Conservation (phyloP, 176 grass and related monocot genomes). For the Zoysia pacifica region DNA sequence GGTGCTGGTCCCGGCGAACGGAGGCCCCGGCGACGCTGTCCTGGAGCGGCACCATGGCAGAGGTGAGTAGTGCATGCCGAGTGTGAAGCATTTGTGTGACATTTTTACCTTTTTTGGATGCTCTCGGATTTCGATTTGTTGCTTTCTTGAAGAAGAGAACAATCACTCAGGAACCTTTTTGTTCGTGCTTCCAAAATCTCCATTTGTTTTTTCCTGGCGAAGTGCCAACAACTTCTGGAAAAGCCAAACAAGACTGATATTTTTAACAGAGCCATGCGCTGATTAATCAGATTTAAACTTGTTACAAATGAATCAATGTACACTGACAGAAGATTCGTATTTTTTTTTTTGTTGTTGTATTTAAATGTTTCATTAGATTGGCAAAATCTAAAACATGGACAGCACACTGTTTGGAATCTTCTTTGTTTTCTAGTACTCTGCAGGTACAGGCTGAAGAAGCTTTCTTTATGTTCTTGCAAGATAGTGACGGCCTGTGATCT, state of each 20-base stretch:
- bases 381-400: constrained; percentile 21
- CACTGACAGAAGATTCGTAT: neutral
- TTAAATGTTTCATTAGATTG: neutral
- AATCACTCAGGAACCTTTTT: constrained; percentile 48
- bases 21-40: neutral
- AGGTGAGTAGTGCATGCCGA: constrained; percentile 58
- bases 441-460: constrained; percentile 5
- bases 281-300: constrained; percentile 13
- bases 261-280: neutral
- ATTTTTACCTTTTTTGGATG: constrained; percentile 41
- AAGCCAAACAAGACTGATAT: constrained; percentile 17
- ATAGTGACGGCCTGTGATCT: constrained; percentile 41
- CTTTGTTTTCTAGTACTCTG: constrained; percentile 35
- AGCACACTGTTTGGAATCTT: constrained; percentile 25
- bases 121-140: constrained; percentile 35
- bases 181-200: constrained; percentile 45
- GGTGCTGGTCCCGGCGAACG: neutral
- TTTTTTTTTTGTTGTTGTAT: neutral
- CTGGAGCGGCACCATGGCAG: constrained; percentile 23
- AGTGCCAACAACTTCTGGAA: constrained; percentile 39
- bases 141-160: constrained; percentile 46
- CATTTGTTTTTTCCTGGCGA: constrained; percentile 32
- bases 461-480: constrained; percentile 43
- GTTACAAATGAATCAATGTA: neutral
- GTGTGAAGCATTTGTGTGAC: constrained; percentile 43